Base-by-base conservation (phyloP, 371 early-diverging fungal genomes). In the Entomophthora muscae region DNA sequence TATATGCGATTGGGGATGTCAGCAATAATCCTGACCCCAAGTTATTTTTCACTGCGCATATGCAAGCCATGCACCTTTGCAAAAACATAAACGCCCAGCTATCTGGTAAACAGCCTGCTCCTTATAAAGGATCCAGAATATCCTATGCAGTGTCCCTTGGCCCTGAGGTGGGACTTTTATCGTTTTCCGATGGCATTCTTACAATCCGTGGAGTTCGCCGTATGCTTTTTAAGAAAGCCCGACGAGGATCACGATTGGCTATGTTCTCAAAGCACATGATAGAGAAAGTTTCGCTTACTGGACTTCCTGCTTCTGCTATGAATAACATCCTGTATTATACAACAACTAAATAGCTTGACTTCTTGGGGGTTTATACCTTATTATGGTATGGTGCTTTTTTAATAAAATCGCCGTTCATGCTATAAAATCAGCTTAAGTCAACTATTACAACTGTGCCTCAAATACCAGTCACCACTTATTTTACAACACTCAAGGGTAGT, bases 11-110 rank as follows among this genome's bases (percentile, higher is more conserved):
- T 26, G 74, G 74, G 2, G 76, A 73, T 66, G 65, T 68, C 1
- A 70, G 66, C 33, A 63, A 66, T 33, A 1, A 68, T 2, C 57
- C 66, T 0, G 74, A 76, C n/a, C 69, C 71, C n/a, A 76, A 76
- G 42, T 64, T 74, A 61, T 76, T 67, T 57, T 76, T 70, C 54
- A 73, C 71, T 5, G 72, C 76, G 0, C 73, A 73, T 52, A 72
- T 73, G 70, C 73, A 76, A 64, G 73, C 71, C 13, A 31, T 76
- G 2, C 72, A 73, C 65, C 63, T 63, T 23, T 13, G 21, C 32
- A 63, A 77, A 54, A n/a, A 74, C 71, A 13, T 53, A 7, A 30
- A 28, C 30, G 22, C 42, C 61, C 2, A 33, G 42, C 42, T 42
- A 10, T 42, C 17, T 42, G 42, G 42, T 5, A 42, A 17, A 17